Evolutionary conservation across 139 green algal species (phyloP), one percentile per base, ranked within the genome.

Genomic region (Chlorella sp.): DNA sequence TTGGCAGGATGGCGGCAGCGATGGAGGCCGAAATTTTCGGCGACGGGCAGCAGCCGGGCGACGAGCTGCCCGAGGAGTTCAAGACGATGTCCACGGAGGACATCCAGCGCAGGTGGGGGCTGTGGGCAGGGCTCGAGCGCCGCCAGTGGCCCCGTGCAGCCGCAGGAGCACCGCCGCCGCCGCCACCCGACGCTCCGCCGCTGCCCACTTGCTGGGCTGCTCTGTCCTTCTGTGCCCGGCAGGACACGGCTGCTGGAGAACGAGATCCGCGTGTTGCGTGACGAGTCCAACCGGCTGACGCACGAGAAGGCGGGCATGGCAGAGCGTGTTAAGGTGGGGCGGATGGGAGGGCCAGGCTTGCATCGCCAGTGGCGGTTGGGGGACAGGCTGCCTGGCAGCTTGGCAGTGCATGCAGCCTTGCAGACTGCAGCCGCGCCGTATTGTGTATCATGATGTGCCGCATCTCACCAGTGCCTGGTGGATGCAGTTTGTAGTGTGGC

Each of bases 181-280:
- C 32, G 20, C 28, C n/a, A 1, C 1, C 30, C 20, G 65, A n/a
- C n/a, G n/a, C n/a, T n/a, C n/a, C n/a, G n/a, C 63, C 63, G 26
- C 63, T 36, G 63, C 63, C 60, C 63, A 16, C 30, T 28, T 3
- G 28, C 63, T 32, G 28, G 23, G 30, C 7, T 73, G 30, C 38
- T n/a, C 20, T 30, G 7, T 9, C 11, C 36, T 36, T 0, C 39
- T 51, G 44, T 9, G n/a, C 44, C 44, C 9, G 44, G 41, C 83
- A 92, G 97, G 11, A 91, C 91, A 0, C 89, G 97, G 0, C 82
- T 99, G 63, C 87, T 99, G 25, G 97, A 99, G 26, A 99, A 98
- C 82, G 97, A 99, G 81, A 94, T 99, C n/a, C 93, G 97, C 7
- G 97, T 99, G 26, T 90, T 99, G 13, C 93, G 96, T 76, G 98